Evolutionary conservation across 768 basidiomycete species (phyloP), one percentile per base, ranked within the genome.

Genomic region (Lyophyllum shimeji): DNA sequence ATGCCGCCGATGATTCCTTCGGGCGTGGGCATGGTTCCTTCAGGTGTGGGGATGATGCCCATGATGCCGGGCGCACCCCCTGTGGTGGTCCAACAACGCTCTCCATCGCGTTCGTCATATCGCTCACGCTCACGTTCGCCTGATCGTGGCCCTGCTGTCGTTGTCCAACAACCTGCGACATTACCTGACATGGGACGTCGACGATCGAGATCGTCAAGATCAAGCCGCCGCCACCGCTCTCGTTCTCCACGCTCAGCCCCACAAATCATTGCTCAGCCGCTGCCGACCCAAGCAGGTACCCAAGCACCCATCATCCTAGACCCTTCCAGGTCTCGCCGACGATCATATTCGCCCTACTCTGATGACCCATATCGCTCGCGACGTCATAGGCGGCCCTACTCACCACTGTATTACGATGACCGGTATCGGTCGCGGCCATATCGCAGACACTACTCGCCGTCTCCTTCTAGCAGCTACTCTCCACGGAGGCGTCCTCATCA

Each of bases 361-460:
- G 40, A 21, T 9, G 11, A 31, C 11, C 4, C 27, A 34, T 33
- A 45, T 52, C 46, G 20, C 45, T 20, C 50, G 29, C 43, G 29
- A 53, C 24, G 63, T 58, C 55, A 50, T 9, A 61, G 57, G 29
- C 29, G 47, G 18, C n/a, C 47, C n/a, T 27, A 7, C 20, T 49
- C 47, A 33, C 47, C 29, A 33, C 47, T n/a, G n/a, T 49, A 27
- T 33, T 49, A 31, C 24, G 23, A 25, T 25, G 23, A 23, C 25
- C 24, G 33, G 31, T 33, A 44, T 52, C 46, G 27, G 44, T 18
- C 50, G 21, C 42, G 27, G 52, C 25, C 62, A 58, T 54, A 51
- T 9, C 63, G 58, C 49, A 57, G 57, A 58, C 63, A 53, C 8
- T 43, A 47, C 46, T 63, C 67, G 15, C 74, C 65, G 40, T 59